These are phyloP conservation scores for Chrysanthemum makinoi DNA, from an alignment of 129 eudicot genomes.

Conservation along the genomic window DNA sequence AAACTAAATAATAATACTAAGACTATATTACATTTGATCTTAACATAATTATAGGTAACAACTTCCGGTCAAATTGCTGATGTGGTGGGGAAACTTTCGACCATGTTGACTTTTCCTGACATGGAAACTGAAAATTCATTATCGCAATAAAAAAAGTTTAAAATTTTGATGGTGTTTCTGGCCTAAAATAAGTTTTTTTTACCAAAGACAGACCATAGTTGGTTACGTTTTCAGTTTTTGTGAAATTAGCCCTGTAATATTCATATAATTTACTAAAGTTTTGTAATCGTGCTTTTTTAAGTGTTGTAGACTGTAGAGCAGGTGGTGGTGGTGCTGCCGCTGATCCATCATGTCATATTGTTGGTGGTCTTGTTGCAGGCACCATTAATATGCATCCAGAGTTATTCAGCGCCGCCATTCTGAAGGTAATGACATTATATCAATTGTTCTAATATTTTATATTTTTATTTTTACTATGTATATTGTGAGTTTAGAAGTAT, in stretches of 20 bases:
- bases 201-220: not conserved
- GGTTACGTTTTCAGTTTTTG: not conserved
- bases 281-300: not conserved
- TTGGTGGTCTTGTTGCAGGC: constrained; percentile 77
- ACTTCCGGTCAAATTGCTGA: too few species aligned
- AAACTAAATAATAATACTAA: too few species aligned
- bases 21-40: too few species aligned
- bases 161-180: too few species aligned
- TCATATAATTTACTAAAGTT: not conserved
- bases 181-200: not conserved
- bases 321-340: too few species aligned
- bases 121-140: too few species aligned
- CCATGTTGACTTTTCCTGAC: too few species aligned
- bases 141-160: too few species aligned
- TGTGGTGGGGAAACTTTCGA: too few species aligned
- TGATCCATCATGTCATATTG: too few species aligned
- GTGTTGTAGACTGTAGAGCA: constrained; percentile 45
- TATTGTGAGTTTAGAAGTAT: not conserved
- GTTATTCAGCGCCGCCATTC: constrained; percentile 70
- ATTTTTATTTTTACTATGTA: not conserved
- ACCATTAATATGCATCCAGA: constrained; percentile 69
- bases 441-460: not conserved
- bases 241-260: not conserved
- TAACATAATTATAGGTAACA: too few species aligned
- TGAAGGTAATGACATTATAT: constrained; percentile 49